phyloP scores from a whole-genome alignment of 75 land plant species.

The Sequoiadendron giganteum region DNA sequence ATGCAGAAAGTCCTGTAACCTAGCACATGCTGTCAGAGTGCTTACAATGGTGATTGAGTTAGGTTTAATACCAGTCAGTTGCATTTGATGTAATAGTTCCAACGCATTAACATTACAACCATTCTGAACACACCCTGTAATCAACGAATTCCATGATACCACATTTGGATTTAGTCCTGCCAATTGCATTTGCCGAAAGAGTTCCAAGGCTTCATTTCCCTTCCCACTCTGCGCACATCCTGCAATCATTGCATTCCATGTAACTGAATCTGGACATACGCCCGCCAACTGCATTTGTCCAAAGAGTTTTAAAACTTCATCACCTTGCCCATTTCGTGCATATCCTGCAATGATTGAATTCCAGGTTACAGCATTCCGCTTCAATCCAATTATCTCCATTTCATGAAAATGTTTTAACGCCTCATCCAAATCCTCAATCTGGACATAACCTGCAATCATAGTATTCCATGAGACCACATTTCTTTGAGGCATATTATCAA shows the following conservation, averaged over 20 bases:
- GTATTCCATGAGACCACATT: slow-evolving; percentile 60
- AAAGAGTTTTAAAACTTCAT: slow-evolving; percentile 37
- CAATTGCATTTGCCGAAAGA: slow-evolving; percentile 3
- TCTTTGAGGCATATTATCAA: slow-evolving; percentile 32
- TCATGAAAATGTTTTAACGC: slow-evolving; percentile 29
- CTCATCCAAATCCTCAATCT: slow-evolving; percentile 37
- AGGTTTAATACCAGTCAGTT: slow-evolving; percentile 28
- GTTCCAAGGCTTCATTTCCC: background rate
- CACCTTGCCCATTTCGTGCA: slow-evolving; percentile 28
- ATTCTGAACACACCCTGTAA: slow-evolving; percentile 20
- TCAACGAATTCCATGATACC: slow-evolving; percentile 24
- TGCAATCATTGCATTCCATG: slow-evolving; percentile 12
- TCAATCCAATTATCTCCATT: slow-evolving; percentile 28
- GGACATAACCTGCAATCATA: slow-evolving; percentile 55
- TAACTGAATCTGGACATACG: slow-evolving; percentile 21
- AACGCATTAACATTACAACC: slow-evolving; percentile 18
- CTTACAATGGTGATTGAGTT: slow-evolving; percentile 39
- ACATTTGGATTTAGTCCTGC: slow-evolving; percentile 10
- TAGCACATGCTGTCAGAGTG: slow-evolving; percentile 38
- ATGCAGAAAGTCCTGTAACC: slow-evolving; percentile 17
- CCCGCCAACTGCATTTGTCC: slow-evolving; percentile 31
- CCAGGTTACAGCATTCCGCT: slow-evolving; percentile 49
- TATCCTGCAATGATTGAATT: slow-evolving; percentile 61
- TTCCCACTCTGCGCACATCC: slow-evolving; percentile 11
- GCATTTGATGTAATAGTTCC: slow-evolving; percentile 40